Conservation (phyloP, 768 basidiomycete genomes). For the Boletus tomentosulus region DNA sequence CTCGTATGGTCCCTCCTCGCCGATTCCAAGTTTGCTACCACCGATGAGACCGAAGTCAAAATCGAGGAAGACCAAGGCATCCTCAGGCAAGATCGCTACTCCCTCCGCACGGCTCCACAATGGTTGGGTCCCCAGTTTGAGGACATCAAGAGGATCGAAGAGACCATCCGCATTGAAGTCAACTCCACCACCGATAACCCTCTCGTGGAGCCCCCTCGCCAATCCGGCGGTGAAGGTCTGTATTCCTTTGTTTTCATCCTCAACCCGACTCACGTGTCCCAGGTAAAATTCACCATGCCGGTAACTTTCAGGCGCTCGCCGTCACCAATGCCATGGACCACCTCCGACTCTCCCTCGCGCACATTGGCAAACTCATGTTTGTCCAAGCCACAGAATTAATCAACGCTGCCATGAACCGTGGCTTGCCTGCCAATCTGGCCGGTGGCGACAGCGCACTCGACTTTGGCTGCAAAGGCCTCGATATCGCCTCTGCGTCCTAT, state of each 20-base stretch:
- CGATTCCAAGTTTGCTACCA: conserved; percentile 63
- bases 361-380: conserved; percentile 67
- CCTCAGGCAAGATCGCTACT: conserved; percentile 73
- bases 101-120: conserved; percentile 70
- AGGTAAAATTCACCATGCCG: conserved; percentile 71
- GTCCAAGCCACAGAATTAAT: conserved; percentile 56
- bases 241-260: not conserved
- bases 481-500: conserved; percentile 82
- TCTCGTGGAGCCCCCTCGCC: conserved; percentile 74
- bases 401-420: conserved; percentile 64
- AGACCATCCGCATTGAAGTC: conserved; percentile 67
- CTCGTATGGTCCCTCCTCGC: conserved; percentile 66
- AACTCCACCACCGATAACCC: conserved; percentile 92
- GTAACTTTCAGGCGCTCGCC: conserved; percentile 87
- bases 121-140: conserved; percentile 86
- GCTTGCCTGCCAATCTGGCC: conserved; percentile 74
- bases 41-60: conserved; percentile 67
- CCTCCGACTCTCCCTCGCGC: conserved; percentile 67
- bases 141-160: conserved; percentile 63
- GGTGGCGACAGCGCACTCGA: conserved; percentile 78
- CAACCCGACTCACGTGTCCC: not conserved
- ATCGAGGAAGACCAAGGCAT: conserved; percentile 69
- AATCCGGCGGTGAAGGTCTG: conserved; percentile 35
- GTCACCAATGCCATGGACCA: conserved; percentile 88
- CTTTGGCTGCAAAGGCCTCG: conserved; percentile 80